Evolutionary conservation across 1,139 yeast genomes (phyloP).

Genomic region (Magnusiomyces sp.): DNA sequence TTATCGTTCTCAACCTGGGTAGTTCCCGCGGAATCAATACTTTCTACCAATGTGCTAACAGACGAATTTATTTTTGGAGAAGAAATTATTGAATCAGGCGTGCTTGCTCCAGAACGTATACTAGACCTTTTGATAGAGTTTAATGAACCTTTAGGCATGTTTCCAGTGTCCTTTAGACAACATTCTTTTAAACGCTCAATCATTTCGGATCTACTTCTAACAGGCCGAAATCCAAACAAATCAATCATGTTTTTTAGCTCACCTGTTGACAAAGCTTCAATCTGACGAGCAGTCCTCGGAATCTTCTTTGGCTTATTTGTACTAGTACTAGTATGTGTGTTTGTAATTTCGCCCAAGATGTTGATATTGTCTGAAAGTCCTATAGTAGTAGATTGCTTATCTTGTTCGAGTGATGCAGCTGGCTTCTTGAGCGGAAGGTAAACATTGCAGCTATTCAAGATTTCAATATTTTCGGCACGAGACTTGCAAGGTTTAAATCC

Average conservation of each 20-base stretch:
- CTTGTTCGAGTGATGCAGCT: neutral
- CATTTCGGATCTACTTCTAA: slow-evolving; percentile 6
- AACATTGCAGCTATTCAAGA: slow-evolving; percentile 10
- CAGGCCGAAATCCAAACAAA: slow-evolving; percentile 5
- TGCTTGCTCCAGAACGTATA: neutral
- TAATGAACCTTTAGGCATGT: no score
- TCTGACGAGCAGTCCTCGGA: neutral
- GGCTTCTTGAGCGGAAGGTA: neutral
- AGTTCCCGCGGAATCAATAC: neutral
- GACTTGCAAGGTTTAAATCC: slow-evolving; percentile 10
- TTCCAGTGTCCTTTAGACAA: neutral
- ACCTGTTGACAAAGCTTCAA: slow-evolving; percentile 5
- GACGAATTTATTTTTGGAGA: neutral
- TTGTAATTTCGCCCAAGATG: neutral
- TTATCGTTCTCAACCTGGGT: neutral
- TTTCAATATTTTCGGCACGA: slow-evolving; percentile 8
- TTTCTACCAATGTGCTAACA: neutral
- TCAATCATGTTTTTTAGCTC: slow-evolving; percentile 4
- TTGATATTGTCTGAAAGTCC: neutral
- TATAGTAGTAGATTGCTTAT: neutral
- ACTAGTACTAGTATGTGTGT: neutral
- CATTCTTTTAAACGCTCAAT: neutral
- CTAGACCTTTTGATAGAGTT: no score
- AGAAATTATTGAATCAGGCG: neutral
- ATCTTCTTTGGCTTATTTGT: neutral